These are phyloP conservation scores for Periconia sp. DNA, from an alignment of 2,329 filamentous ascomycete genomes.

Conservation along the genomic window DNA sequence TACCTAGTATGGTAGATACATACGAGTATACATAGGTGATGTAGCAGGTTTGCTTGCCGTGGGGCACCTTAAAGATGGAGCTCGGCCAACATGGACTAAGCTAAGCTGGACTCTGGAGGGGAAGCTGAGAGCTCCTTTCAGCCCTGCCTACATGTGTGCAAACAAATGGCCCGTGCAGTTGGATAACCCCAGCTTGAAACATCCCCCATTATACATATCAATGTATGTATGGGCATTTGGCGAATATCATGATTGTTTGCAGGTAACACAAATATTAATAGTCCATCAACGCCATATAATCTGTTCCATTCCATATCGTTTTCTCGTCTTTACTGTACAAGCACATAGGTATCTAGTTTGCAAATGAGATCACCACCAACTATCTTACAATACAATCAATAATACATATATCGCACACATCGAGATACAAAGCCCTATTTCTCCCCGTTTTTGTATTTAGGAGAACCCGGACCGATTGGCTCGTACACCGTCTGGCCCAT, in stretches of 20 bases:
- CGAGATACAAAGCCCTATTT: neutral
- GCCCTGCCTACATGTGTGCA: neutral
- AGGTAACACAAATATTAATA: too few relatives aligned
- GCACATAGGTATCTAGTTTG: neutral
- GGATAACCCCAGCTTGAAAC: too few relatives aligned
- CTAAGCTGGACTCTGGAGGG: conserved; percentile 1
- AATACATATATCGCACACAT: neutral
- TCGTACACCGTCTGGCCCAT: conserved; percentile 41
- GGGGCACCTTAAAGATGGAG: conserved; percentile 4
- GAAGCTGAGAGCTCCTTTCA: neutral
- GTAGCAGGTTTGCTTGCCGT: neutral
- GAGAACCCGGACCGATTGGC: conserved; percentile 34
- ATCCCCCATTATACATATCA: too few relatives aligned
- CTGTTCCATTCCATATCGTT: too few relatives aligned
- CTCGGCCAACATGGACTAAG: neutral
- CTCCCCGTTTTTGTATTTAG: neutral
- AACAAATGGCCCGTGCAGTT: neutral
- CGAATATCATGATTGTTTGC: too few relatives aligned
- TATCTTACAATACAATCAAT: neutral
- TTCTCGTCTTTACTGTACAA: too few relatives aligned
- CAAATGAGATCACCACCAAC: neutral
- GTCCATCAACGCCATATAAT: too few relatives aligned
- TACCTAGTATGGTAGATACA: too few relatives aligned
- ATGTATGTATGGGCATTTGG: too few relatives aligned
- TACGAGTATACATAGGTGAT: neutral